These are phyloP conservation scores for Curvularia verruculosa DNA, from an alignment of 2,329 filamentous ascomycete genomes.

Conservation along the genomic window DNA sequence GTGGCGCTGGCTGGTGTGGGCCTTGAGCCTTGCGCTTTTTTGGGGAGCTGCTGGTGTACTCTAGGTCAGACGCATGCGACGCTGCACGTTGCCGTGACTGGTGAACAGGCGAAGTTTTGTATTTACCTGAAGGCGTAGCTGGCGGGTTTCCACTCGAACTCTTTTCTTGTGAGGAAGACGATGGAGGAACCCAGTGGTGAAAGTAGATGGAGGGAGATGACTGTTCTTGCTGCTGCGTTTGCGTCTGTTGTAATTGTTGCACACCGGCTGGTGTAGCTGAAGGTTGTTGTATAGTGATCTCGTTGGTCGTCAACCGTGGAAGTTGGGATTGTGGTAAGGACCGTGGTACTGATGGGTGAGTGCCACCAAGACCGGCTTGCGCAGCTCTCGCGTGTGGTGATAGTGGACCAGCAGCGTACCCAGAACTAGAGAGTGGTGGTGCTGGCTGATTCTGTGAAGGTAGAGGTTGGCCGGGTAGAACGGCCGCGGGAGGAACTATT, in stretches of 20 bases:
- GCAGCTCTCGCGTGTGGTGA: constrained; percentile 46
- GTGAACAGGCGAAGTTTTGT: constrained; percentile 50
- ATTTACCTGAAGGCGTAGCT: constrained; percentile 72
- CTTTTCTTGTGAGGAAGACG: constrained; percentile 58
- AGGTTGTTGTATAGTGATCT: constrained; percentile 57
- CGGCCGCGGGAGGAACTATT: constrained; percentile 41
- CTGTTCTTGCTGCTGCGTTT: constrained; percentile 64
- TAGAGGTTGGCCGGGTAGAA: constrained; percentile 48
- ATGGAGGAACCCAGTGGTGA: constrained; percentile 88
- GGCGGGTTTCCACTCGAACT: constrained; percentile 67
- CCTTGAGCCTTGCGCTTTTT: constrained; percentile 80
- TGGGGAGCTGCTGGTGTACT: constrained; percentile 76
- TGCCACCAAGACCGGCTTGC: constrained; percentile 36
- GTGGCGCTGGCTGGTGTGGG: constrained; percentile 58
- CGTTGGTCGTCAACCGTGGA: constrained; percentile 59
- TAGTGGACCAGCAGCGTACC: constrained; percentile 39
- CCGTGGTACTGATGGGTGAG: constrained; percentile 52
- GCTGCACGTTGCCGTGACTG: constrained; percentile 57
- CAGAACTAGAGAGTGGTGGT: constrained; percentile 50
- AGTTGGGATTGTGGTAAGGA: constrained; percentile 56
- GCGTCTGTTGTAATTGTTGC: constrained; percentile 55
- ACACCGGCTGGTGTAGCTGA: constrained; percentile 48
- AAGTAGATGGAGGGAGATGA: constrained; percentile 83
- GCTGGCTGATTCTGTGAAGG: constrained; percentile 48
- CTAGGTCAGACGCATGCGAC: constrained; percentile 59